Base-by-base conservation (phyloP, 2,329 filamentous ascomycete genomes). In the Penicillium nordicum region DNA sequence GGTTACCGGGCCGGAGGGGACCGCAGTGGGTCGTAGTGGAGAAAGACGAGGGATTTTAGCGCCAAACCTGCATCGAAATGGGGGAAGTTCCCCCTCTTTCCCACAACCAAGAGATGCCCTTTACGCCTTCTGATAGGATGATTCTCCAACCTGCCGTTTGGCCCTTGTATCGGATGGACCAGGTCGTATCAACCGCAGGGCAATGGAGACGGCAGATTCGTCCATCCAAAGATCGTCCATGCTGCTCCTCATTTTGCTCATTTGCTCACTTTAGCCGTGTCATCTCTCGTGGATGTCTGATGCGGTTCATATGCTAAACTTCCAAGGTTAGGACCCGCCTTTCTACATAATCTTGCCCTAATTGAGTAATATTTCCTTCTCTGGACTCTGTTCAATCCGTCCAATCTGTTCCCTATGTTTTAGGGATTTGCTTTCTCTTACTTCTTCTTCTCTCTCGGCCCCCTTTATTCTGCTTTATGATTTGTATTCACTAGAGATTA, bases 1-100 rank as follows among this genome's bases (percentile, higher is more conserved):
- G 63, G 62, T 66, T 65, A 47, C 63, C 62, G 64, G 64, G 23
- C 60, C 63, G 64, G 60, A 48, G 63, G 59, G 63, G 62, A 66
- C 63, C 63, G 64, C 55, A 62, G 64, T 65, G 64, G 64, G 60
- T 61, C 63, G 38, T 18, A 57, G 58, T 59, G 58, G 57, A 59
- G 57, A 52, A 50, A 58, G 32, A 59, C 30, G 50, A 65, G 52
- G 56, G 59, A 41, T 55, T 59, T 63, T 62, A 57, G 61, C 58
- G 58, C 53, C 57, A 54, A 38, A 57, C 10, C 16, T 9, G 25
- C 29, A 46, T 34, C n/a, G 27, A 14, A 18, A 44, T 43, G 41
- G 40, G 55, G 54, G 23, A 60, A 47, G 21, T 57, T 57, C 51
- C 51, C 52, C 52, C 59, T 56, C 57, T 60, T 53, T 59, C 25